Evolutionary conservation across 1,284 basidiomycete genomes (phyloP), one percentile per base, ranked within the genome.

Genomic region (Tranzscheliella williamsii): DNA sequence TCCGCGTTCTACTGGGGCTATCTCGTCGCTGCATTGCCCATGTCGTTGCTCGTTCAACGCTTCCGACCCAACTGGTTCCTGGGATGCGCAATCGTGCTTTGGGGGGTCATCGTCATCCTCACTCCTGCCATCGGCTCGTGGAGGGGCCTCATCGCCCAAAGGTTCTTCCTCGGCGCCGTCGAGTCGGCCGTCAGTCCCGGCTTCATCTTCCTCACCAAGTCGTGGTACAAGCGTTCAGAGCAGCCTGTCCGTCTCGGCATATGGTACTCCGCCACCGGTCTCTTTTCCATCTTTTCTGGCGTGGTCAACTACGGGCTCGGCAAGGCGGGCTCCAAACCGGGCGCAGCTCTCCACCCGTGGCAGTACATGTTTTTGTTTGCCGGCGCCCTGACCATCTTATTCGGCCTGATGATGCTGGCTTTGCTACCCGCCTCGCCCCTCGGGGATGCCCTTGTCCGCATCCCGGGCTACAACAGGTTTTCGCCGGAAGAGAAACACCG

Each of bases 321-420:
- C 13, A 70, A 58, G 26, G 75, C 80, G 0, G 76, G 78, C 9
- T 73, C 72, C 8, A 38, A 24, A 7, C 24, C 39, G 0, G 66
- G 68, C 5, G 72, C 78, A 1, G 48, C 76, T 7, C 56, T 79
- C 11, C 72, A 78, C 16, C 76, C 80, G 0, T 83, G 82, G 82
- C 82, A 82, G 67, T 79, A 79, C 54, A 79, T 82, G 78, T 81
- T 80, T 71, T 75, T 81, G 46, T 81, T 82, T 38, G 80, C 79
- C n/a, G 82, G 82, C 2, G 65, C 73, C 5, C 46, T 80, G 33
- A 83, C 82, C 5, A 81, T 82, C 38, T 33, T 76, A 3, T 81
- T 81, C 76, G 75, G 80, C 2, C 55, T 79, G 20, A 65, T 81
- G 17, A 58, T 82, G 46, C 70, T 78, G 54, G 55, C 79, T 29